Evolutionary conservation across 139 green algal genomes (phyloP).

Genomic region (Chlamydomonas schloesseri): DNA sequence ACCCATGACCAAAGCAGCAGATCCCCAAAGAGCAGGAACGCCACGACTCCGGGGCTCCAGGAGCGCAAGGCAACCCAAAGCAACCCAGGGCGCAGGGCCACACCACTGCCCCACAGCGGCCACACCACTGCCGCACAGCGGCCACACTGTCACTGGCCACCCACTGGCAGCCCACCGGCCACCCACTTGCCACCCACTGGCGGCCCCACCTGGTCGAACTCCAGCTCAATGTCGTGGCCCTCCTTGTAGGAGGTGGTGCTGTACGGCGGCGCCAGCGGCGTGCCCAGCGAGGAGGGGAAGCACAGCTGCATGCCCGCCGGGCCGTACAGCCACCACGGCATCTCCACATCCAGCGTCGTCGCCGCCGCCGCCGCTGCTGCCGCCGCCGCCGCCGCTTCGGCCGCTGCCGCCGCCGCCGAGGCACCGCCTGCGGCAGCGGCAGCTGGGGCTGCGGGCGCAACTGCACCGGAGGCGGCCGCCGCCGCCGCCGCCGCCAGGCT

Average conservation of each 20-base stretch:
- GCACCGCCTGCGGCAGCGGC: no score
- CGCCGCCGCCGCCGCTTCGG: background rate
- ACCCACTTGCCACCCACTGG: no score
- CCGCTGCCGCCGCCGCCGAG: no score
- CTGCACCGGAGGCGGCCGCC: background rate
- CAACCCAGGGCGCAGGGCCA: no score
- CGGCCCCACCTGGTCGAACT: conserved; percentile 96
- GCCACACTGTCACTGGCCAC: no score
- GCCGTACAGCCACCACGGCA: conserved; percentile 97
- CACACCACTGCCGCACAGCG: no score
- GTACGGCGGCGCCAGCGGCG: background rate
- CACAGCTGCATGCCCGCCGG: conserved; percentile 93
- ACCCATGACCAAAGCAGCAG: no score
- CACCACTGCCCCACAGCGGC: no score
- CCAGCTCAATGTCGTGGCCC: conserved; percentile 91
- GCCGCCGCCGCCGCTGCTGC: background rate
- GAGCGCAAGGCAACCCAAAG: no score
- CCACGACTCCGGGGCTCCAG: no score
- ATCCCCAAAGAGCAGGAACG: no score
- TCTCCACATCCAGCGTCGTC: conserved; percentile 75
- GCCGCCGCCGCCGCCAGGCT: background rate
- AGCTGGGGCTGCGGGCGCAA: background rate
- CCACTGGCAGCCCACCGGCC: no score
- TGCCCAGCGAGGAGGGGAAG: conserved; percentile 74
- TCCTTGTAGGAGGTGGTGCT: conserved; percentile 2